phyloP scores from a whole-genome alignment of 2,329 filamentous ascomycete species.

The Blastomyces gilchristii region DNA sequence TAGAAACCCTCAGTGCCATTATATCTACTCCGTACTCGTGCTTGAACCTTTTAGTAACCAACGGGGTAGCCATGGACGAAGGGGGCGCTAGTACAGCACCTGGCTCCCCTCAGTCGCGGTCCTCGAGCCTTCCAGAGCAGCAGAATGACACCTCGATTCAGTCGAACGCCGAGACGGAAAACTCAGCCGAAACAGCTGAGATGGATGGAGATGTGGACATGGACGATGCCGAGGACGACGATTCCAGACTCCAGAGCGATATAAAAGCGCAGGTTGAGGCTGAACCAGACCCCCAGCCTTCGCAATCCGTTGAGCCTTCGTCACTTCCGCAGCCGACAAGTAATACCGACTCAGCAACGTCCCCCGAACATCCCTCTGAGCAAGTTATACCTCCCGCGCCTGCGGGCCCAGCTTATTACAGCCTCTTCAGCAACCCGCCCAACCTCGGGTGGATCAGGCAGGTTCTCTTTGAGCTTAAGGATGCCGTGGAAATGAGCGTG shows the following conservation, averaged over 20 bases:
- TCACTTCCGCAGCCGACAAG: background rate
- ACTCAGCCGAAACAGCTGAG: background rate
- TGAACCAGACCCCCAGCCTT: conserved; percentile 5
- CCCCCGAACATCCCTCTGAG: background rate
- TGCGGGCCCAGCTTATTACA: conserved; percentile 16
- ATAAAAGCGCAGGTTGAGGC: conserved; percentile 16
- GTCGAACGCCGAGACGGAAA: background rate
- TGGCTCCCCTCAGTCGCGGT: background rate
- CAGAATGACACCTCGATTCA: background rate
- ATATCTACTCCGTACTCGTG: no score
- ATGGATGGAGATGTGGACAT: background rate
- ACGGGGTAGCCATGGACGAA: background rate
- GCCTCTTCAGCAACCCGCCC: conserved; percentile 34
- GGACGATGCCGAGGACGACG: conserved; percentile 11
- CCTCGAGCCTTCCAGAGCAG: conserved; percentile 3
- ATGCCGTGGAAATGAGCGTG: conserved; percentile 37
- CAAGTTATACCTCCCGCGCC: background rate
- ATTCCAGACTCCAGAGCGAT: conserved; percentile 14
- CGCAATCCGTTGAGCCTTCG: background rate
- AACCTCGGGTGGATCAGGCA: conserved; percentile 35
- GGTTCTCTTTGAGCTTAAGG: conserved; percentile 37
- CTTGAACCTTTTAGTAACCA: background rate
- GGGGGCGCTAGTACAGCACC: background rate
- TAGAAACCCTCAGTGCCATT: background rate
- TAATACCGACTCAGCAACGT: background rate